Percentiles rank a stretch among this genome's conserved stretches.
Conservation (phyloP, 306 rosid species). For the Urtica urens region DNA sequence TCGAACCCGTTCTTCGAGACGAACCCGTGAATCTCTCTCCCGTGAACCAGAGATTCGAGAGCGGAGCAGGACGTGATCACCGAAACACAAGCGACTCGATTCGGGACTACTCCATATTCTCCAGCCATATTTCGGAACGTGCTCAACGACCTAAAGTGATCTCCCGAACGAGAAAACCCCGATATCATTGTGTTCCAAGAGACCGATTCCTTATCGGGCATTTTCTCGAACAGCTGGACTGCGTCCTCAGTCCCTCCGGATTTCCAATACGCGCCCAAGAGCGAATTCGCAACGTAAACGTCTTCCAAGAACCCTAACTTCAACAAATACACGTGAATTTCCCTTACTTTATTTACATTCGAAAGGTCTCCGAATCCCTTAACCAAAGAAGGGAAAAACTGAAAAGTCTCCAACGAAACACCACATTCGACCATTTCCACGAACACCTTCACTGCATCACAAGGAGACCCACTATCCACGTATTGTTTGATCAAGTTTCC, state of each 20-base stretch:
- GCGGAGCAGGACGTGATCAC: slow-evolving; percentile 23
- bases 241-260: slow-evolving; percentile 15
- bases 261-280: slow-evolving; percentile 28
- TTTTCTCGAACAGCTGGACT: slow-evolving; percentile 16
- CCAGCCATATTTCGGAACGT: slow-evolving; percentile 16
- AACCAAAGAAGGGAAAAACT: slow-evolving; percentile 24
- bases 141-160: slow-evolving; percentile 13
- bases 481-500: slow-evolving; percentile 11
- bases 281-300: slow-evolving; percentile 24
- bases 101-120: slow-evolving; percentile 21
- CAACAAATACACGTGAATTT: slow-evolving; percentile 30
- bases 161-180: slow-evolving; percentile 23
- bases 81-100: slow-evolving; percentile 27
- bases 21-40: slow-evolving; percentile 27
- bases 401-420: slow-evolving; percentile 18
- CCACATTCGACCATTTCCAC: slow-evolving; percentile 22
- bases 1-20: slow-evolving; percentile 23
- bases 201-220: slow-evolving; percentile 22
- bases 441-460: slow-evolving; percentile 25
- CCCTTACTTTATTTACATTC: slow-evolving; percentile 13
- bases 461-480: slow-evolving; percentile 13
- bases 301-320: slow-evolving; percentile 28
- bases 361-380: slow-evolving; percentile 33
- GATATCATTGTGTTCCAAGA: slow-evolving; percentile 33
- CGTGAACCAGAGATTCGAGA: slow-evolving; percentile 14